Evolutionary conservation across 768 basidiomycete species (phyloP).

Genomic region (Daedalea quercina): DNA sequence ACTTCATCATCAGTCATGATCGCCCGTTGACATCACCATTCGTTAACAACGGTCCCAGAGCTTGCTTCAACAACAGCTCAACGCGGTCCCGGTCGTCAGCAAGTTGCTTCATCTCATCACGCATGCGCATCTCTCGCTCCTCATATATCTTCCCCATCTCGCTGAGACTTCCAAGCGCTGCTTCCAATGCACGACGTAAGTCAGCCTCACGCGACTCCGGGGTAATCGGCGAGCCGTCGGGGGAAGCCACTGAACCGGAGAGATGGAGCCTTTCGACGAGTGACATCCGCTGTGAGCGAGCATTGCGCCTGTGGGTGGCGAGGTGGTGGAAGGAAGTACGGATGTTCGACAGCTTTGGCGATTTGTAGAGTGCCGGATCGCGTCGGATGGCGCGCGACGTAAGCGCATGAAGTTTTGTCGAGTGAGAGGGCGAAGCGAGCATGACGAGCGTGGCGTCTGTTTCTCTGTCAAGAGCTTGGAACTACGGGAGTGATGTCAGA

Average conservation of each 20-base stretch:
- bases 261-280: constrained; percentile 37
- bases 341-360: constrained; percentile 44
- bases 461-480: constrained; percentile 72
- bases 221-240: constrained; percentile 51
- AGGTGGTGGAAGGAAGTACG: constrained; percentile 54
- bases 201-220: constrained; percentile 46
- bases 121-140: constrained; percentile 61
- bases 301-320: constrained; percentile 46
- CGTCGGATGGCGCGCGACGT: constrained; percentile 67
- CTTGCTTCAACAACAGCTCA: constrained; percentile 58
- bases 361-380: constrained; percentile 37
- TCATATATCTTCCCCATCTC: constrained; percentile 61
- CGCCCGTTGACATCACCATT: constrained; percentile 3
- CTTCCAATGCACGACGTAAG: constrained; percentile 59
- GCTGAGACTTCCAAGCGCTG: constrained; percentile 60
- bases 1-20: background rate
- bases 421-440: constrained; percentile 69
- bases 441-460: constrained; percentile 75
- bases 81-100: constrained; percentile 63
- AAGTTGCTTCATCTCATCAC: constrained; percentile 54
- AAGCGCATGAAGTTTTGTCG: constrained; percentile 55
- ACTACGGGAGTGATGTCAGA: constrained; percentile 32
- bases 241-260: constrained; percentile 30
- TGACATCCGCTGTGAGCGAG: constrained; percentile 41
- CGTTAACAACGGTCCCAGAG: constrained; percentile 31